Conservation (phyloP, 2,329 filamentous ascomycete genomes). For the Cercospora sp. region DNA sequence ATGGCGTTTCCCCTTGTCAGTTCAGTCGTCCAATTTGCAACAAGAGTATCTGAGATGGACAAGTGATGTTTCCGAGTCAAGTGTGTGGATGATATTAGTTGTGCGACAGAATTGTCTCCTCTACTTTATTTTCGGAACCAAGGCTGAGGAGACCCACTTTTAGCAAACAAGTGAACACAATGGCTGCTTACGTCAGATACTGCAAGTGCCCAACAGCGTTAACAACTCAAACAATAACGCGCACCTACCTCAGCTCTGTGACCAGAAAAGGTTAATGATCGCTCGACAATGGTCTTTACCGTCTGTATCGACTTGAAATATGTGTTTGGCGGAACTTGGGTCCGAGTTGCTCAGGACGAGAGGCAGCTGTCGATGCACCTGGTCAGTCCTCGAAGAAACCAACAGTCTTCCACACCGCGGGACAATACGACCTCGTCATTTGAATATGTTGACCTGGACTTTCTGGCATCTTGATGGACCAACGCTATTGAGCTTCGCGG, state of each 20-base stretch:
- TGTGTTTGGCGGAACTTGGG: too few relatives aligned
- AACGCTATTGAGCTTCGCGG: too few relatives aligned
- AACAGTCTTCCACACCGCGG: too few relatives aligned
- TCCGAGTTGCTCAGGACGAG: too few relatives aligned
- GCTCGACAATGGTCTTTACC: too few relatives aligned
- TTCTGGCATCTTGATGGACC: too few relatives aligned
- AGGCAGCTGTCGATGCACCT: too few relatives aligned
- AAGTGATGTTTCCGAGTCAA: neutral
- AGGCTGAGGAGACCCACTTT: neutral
- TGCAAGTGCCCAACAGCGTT: neutral
- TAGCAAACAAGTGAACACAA: neutral
- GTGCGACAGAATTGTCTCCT: neutral
- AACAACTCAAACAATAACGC: neutral
- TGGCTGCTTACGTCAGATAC: neutral
- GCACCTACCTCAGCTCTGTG: too few relatives aligned
- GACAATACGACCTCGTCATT: too few relatives aligned
- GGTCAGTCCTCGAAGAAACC: too few relatives aligned
- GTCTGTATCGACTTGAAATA: too few relatives aligned
- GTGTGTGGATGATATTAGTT: neutral
- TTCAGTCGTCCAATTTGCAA: neutral
- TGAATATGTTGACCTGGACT: too few relatives aligned
- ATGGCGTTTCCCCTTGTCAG: neutral
- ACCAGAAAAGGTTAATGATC: neutral
- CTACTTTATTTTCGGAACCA: neutral
- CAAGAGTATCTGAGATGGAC: neutral